These are phyloP conservation scores for Trichoderma erinaceum DNA, from an alignment of 495 filamentous ascomycete genomes.

Conservation along the genomic window DNA sequence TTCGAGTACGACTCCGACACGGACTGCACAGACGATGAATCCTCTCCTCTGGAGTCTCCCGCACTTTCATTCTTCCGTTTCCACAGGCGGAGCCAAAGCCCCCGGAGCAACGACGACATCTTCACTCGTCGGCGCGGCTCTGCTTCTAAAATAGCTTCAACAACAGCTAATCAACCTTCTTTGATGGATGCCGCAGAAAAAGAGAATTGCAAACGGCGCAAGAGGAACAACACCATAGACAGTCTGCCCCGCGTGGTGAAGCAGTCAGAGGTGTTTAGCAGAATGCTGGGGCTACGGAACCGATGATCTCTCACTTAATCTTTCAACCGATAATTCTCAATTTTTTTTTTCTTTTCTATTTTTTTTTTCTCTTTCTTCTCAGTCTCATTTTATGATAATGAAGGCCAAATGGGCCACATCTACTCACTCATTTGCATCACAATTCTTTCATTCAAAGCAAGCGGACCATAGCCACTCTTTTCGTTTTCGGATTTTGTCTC, in stretches of 20 bases:
- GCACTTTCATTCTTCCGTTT: slow-evolving; percentile 7
- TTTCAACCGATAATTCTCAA: no score
- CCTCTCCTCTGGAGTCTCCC: not conserved
- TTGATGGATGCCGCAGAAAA: slow-evolving; percentile 7
- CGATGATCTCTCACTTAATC: not conserved
- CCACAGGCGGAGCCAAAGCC: slow-evolving; percentile 11
- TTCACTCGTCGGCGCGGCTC: slow-evolving; percentile 3
- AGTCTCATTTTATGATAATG: not conserved
- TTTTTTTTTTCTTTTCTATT: not conserved
- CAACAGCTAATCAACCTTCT: not conserved
- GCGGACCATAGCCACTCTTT: slow-evolving; percentile 1
- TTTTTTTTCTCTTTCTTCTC: slow-evolving; percentile 3
- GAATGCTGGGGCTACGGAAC: slow-evolving; percentile 10
- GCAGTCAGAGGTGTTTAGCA: slow-evolving; percentile 5
- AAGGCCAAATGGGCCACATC: not conserved
- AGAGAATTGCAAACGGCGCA: not conserved
- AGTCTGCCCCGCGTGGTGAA: not conserved
- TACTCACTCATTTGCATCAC: not conserved
- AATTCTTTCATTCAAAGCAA: slow-evolving; percentile 5
- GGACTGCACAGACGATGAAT: not conserved
- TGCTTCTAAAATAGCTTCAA: not conserved
- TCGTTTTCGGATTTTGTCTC: not conserved
- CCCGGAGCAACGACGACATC: slow-evolving; percentile 1
- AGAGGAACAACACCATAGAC: slow-evolving; percentile 1
- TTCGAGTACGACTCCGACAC: slow-evolving; percentile 18